A percentile compares a stretch with the other conserved stretches of the same genome.
Evolutionary conservation across 768 basidiomycete genomes (phyloP).

Genomic region (Ramaria sp.): DNA sequence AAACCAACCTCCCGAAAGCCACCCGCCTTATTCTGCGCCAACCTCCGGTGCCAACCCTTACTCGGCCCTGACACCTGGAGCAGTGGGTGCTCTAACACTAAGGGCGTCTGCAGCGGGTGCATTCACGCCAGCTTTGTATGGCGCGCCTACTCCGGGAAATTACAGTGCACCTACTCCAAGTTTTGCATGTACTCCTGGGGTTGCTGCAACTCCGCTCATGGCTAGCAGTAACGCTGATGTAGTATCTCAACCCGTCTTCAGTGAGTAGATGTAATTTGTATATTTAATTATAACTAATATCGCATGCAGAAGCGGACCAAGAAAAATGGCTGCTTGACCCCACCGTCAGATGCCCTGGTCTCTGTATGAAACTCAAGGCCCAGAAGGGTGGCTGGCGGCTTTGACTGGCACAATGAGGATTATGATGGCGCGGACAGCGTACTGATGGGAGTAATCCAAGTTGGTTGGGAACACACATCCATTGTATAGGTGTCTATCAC

Average conservation of each 20-base stretch:
- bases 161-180: constrained; percentile 10
- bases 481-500: constrained; percentile 20
- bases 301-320: constrained; percentile 19
- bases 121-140: constrained; percentile 24
- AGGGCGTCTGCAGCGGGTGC: constrained; percentile 23
- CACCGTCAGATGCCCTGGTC: background rate
- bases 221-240: background rate
- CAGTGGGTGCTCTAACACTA: constrained; percentile 30
- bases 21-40: constrained; percentile 6
- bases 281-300: constrained; percentile 10
- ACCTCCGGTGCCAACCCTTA: constrained; percentile 21
- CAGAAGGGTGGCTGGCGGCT: constrained; percentile 14
- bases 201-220: constrained; percentile 7
- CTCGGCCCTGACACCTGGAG: constrained; percentile 22
- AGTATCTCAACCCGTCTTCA: background rate
- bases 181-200: constrained; percentile 6
- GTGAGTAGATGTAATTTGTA: constrained; percentile 4
- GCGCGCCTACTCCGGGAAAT: constrained; percentile 13
- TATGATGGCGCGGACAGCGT: constrained; percentile 22
- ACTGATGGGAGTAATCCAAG: constrained; percentile 19
- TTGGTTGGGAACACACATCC: constrained; percentile 18
- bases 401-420: constrained; percentile 20
- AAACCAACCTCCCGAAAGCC: background rate
- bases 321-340: constrained; percentile 17
- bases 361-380: constrained; percentile 13